Evolutionary conservation across 202 grass and related monocot species (phyloP).

Genomic region (Zizania palustris): DNA sequence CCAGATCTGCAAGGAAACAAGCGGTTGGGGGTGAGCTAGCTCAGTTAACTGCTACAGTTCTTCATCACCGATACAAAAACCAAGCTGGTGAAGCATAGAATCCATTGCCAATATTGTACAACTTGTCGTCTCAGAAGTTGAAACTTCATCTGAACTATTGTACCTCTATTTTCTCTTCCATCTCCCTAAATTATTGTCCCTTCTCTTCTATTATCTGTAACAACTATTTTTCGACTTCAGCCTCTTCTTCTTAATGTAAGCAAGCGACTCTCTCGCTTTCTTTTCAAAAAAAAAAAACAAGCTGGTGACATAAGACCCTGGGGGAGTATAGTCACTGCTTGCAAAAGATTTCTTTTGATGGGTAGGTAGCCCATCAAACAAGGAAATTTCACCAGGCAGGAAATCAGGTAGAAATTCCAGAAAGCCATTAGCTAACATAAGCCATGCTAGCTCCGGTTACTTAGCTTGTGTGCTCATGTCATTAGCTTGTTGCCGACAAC

Average conservation of each 20-base stretch:
- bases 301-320: constrained; percentile 43
- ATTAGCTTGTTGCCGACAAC: constrained; percentile 48
- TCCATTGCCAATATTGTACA: no score
- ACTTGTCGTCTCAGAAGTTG: no score
- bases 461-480: constrained; percentile 11
- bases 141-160: no score
- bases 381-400: constrained; percentile 45
- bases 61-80: constrained; percentile 17
- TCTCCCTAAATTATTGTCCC: no score
- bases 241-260: no score
- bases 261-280: no score
- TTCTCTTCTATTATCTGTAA: no score
- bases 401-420: constrained; percentile 38
- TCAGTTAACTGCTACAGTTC: constrained; percentile 31
- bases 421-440: constrained; percentile 24
- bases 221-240: no score
- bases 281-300: no score
- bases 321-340: constrained; percentile 20
- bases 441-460: constrained; percentile 24
- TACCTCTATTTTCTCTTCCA: no score
- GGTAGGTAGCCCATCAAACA: constrained; percentile 52
- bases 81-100: constrained; percentile 39
- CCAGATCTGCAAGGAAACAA: constrained; percentile 39
- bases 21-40: constrained; percentile 37
- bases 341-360: constrained; percentile 47